Evolutionary conservation across 2,329 filamentous ascomycete genomes (phyloP).

Genomic region (Sporothrix euskadiensis): DNA sequence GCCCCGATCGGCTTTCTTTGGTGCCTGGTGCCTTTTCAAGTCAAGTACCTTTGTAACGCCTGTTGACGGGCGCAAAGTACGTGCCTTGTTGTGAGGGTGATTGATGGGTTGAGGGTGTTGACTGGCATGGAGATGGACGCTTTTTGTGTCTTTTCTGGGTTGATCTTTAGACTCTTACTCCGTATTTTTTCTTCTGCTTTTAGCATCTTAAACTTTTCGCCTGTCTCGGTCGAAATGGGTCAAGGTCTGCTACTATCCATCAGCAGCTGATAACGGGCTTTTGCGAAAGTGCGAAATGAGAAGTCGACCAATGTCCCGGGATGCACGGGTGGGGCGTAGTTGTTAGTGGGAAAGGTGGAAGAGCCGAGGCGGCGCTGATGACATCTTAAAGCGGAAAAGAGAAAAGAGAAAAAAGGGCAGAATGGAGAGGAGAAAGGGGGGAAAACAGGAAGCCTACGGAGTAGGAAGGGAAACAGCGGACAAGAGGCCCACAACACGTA

Average conservation of each 20-base stretch:
- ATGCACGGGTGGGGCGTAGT: not conserved
- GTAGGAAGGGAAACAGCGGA: not conserved
- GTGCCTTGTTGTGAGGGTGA: not conserved
- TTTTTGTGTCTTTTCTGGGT: not conserved
- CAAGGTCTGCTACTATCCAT: not conserved
- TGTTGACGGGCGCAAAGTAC: not conserved
- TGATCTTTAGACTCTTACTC: not conserved
- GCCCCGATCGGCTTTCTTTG: not conserved
- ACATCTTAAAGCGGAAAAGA: not conserved
- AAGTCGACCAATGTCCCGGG: not conserved
- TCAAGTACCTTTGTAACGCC: not conserved
- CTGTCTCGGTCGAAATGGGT: not conserved
- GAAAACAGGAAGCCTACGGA: not conserved
- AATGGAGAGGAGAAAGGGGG: not conserved
- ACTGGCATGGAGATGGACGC: not conserved
- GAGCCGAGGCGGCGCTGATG: slow-evolving; percentile 3
- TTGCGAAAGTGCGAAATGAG: not conserved
- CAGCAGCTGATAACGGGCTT: not conserved
- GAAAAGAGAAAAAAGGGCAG: not conserved
- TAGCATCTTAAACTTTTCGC: not conserved
- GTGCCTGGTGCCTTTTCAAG: not conserved
- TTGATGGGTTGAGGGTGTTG: not conserved
- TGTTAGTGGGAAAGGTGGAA: slow-evolving; percentile 6
- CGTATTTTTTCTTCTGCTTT: not conserved
- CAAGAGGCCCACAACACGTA: not conserved